Conservation (phyloP, 139 green algal genomes). For the Closterium sp. region DNA sequence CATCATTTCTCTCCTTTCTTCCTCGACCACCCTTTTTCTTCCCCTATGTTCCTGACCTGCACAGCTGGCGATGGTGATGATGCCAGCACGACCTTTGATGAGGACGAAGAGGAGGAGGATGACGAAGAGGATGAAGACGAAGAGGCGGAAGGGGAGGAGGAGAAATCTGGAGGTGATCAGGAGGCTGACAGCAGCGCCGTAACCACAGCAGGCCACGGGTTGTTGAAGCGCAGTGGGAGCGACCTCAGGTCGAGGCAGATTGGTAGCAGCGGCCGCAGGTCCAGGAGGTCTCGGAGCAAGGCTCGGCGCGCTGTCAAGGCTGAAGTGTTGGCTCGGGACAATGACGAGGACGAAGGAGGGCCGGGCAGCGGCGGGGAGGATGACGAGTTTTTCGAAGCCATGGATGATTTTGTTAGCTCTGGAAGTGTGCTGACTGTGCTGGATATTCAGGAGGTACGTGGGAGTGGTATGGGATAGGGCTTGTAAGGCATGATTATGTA, state of each 20-base stretch:
- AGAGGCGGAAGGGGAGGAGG: background rate
- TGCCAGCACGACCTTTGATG: background rate
- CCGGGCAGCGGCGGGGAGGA: background rate
- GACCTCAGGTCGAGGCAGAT: background rate
- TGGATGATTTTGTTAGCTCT: conserved; percentile 4
- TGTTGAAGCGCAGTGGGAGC: background rate
- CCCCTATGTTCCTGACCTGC: background rate
- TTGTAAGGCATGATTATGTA: too few relatives aligned
- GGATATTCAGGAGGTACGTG: background rate
- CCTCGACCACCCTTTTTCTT: too few relatives aligned
- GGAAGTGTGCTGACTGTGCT: background rate
- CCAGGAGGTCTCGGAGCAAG: background rate
- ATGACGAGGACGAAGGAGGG: background rate
- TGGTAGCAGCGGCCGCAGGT: background rate
- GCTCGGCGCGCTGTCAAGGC: background rate
- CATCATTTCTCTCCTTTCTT: too few relatives aligned
- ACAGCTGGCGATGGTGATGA: background rate
- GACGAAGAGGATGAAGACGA: background rate
- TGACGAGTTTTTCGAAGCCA: conserved; percentile 17
- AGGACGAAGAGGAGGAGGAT: conserved; percentile 5
- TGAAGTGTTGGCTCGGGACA: background rate
- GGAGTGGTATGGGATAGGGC: too few relatives aligned
- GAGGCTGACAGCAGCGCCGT: background rate
- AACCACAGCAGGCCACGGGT: background rate
- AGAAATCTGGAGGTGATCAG: background rate